phyloP scores from a whole-genome alignment of 1,139 yeast species.

The Arxiozyma telluris region DNA sequence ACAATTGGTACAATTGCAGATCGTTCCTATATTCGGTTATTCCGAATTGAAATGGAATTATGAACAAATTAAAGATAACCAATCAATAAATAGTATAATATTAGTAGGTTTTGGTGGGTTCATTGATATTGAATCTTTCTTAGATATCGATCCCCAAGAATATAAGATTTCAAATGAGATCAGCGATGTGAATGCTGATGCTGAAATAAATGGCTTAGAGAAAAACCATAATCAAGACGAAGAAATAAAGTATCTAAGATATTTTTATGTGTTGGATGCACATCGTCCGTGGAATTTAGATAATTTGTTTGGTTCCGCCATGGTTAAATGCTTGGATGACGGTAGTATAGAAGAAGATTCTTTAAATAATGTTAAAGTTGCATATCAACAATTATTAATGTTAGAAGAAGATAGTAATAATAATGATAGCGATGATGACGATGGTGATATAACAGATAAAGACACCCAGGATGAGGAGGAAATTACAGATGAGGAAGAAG shows the following conservation, averaged over 20 bases:
- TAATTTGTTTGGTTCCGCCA: conserved; percentile 78
- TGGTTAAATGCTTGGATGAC: conserved; percentile 80
- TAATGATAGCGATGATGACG: conserved; percentile 21
- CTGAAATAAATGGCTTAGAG: conserved; percentile 8
- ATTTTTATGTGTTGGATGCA: conserved; percentile 77
- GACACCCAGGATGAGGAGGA: conserved; percentile 30
- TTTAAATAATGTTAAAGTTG: conserved; percentile 42
- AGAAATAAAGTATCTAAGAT: conserved; percentile 33
- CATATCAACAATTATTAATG: conserved; percentile 44
- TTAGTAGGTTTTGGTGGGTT: conserved; percentile 94
- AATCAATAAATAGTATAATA: conserved; percentile 66
- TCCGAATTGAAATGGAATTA: conserved; percentile 63
- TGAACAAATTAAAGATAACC: conserved; percentile 44
- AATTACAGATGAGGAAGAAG: conserved; percentile 24
- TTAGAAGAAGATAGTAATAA: conserved; percentile 23
- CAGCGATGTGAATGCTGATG: conserved; percentile 12
- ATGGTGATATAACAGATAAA: conserved; percentile 19
- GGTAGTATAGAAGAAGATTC: conserved; percentile 58
- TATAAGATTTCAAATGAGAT: conserved; percentile 21
- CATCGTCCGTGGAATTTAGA: conserved; percentile 96
- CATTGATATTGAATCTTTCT: conserved; percentile 72
- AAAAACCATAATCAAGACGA: not conserved
- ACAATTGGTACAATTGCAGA: conserved; percentile 77
- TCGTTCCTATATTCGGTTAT: conserved; percentile 93
- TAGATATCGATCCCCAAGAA: conserved; percentile 54